Evolutionary conservation across 257 asterid species (phyloP).

Genomic region (Jasminum sambac): DNA sequence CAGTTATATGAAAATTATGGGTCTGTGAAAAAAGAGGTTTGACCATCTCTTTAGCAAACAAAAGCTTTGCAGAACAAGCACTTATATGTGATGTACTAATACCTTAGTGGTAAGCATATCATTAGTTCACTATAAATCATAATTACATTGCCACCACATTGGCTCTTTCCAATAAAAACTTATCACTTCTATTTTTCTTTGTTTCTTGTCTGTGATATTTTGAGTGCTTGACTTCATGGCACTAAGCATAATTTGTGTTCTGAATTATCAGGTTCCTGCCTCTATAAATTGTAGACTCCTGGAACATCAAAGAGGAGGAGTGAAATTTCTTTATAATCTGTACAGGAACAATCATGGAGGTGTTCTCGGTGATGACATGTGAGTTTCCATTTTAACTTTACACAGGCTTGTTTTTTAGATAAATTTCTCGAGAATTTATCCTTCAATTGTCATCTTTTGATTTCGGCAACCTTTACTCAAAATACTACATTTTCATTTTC

Average conservation of each 20-base stretch:
- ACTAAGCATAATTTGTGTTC: neutral
- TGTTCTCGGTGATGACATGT: constrained; percentile 95
- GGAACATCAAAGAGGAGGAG: constrained; percentile 90
- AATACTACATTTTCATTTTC: constrained; percentile 1
- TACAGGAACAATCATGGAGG: constrained; percentile 94
- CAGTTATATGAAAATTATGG: too few relatives aligned
- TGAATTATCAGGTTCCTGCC: constrained; percentile 70
- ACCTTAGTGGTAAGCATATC: neutral
- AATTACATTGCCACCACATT: neutral
- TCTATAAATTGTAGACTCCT: constrained; percentile 86
- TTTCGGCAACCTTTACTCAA: neutral
- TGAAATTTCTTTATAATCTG: constrained; percentile 70
- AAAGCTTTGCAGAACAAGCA: too few relatives aligned
- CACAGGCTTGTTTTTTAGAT: constrained; percentile 6
- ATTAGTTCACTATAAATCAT: neutral
- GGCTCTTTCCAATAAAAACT: neutral
- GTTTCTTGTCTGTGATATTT: neutral
- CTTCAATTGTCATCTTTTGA: neutral
- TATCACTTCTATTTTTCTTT: neutral
- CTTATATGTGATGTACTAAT: neutral
- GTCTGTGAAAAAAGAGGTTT: too few relatives aligned
- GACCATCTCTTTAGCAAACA: too few relatives aligned
- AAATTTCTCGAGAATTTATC: constrained; percentile 3
- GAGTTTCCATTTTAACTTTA: constrained; percentile 31
- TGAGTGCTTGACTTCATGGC: neutral